Evolutionary conservation across 2,329 filamentous ascomycete genomes (phyloP), one percentile per base, ranked within the genome.

Genomic region (Calonectria crousiana): DNA sequence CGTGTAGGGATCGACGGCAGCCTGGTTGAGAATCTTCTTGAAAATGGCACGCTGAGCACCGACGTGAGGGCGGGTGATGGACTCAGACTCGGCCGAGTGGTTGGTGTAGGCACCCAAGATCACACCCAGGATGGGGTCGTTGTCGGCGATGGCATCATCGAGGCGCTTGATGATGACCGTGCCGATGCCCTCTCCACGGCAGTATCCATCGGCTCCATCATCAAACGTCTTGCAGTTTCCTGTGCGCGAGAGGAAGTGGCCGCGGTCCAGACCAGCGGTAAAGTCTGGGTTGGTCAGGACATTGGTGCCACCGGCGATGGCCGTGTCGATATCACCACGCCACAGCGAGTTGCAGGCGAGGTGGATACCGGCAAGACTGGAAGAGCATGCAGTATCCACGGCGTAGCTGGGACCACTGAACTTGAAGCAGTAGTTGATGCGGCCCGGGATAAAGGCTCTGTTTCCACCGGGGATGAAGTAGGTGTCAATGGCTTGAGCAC

Each of bases 351-450:
- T 93, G 84, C 94, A 96, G 0, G 87, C 86, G 2, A 94, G 86
- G 77, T 95, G 92, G 60, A 95, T 92, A 0, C 93, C 93, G 4
- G 93, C 92, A 13, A 94, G 88, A 76, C 92, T 93, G 0, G 93
- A 95, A 0, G 93, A 95, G 81, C 94, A 95, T 6, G 94, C 94
- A n/a, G 94, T 95, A 78, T 95, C 94, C 60, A 95, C 88, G 67
- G 90, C 94, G 80, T 92, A 92, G 30, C 92, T 94, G 0, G 93
- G 93, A 0, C 94, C 94, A 56, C 89, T 91, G 84, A 95, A 95
- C 79, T 94, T 93, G 84, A 95, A 95, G 83, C 93, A 93, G 84
- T 95, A 95, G 84, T 95, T 95, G 82, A 95, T 93, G 91, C 90
- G 86, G 0, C 89, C 90, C 0, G 87, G 86, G 0, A 83, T 86